Percentiles rank a stretch among this genome's conserved stretches.
Conservation (phyloP, 2,329 filamentous ascomycete species). For the Fusarium xyrophilum region DNA sequence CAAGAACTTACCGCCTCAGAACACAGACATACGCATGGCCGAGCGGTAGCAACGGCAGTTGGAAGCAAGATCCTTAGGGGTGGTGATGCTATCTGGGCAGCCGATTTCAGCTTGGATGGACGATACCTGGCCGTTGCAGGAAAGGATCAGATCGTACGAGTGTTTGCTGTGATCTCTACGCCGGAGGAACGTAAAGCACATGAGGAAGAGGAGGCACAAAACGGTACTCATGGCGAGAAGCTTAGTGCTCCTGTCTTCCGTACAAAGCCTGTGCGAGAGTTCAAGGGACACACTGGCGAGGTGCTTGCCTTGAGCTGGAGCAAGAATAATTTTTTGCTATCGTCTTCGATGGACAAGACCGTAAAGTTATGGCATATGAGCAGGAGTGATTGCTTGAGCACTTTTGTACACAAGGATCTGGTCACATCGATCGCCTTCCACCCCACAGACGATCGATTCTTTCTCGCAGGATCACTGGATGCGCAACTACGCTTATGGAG, state of each 20-base stretch:
- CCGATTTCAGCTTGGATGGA: slow-evolving; percentile 92
- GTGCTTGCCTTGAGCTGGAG: slow-evolving; percentile 96
- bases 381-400: slow-evolving; percentile 84
- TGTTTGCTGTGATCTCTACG: slow-evolving; percentile 88
- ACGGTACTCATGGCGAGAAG: slow-evolving; percentile 57
- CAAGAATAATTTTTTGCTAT: slow-evolving; percentile 97
- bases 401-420: slow-evolving; percentile 93
- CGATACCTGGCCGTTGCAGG: slow-evolving; percentile 91
- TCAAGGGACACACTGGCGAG: slow-evolving; percentile 82
- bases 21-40: slow-evolving; percentile 41
- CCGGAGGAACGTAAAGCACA: slow-evolving; percentile 77
- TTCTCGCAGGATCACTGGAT: slow-evolving; percentile 91
- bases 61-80: slow-evolving; percentile 53
- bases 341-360: slow-evolving; percentile 97
- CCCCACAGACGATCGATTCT: slow-evolving; percentile 93
- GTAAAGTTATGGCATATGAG: slow-evolving; percentile 93
- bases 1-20: slow-evolving; percentile 80
- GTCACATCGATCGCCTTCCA: slow-evolving; percentile 96
- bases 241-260: slow-evolving; percentile 92
- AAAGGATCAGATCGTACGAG: slow-evolving; percentile 81
- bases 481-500: slow-evolving; percentile 91
- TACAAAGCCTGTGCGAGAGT: slow-evolving; percentile 78
- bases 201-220: slow-evolving; percentile 65
- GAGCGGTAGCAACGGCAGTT: slow-evolving; percentile 47
- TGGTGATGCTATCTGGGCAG: slow-evolving; percentile 83